Evolutionary conservation across 2,329 filamentous ascomycete genomes (phyloP).

Genomic region (Ilyonectria robusta): DNA sequence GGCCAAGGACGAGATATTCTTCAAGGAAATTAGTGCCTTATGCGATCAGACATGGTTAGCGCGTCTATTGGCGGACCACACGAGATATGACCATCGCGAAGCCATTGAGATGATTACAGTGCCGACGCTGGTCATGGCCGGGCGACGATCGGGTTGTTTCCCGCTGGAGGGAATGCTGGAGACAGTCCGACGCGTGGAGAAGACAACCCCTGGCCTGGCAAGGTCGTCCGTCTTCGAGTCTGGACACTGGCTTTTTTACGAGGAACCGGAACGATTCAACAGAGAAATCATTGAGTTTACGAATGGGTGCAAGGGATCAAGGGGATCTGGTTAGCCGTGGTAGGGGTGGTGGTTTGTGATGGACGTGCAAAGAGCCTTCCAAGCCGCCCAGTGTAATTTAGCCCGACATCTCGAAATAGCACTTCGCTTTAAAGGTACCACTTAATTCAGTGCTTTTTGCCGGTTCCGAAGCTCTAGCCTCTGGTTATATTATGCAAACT

Average conservation of each 20-base stretch:
- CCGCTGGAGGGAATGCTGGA: conserved; percentile 47
- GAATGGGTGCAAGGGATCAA: conserved; percentile 28
- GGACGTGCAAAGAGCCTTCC: neutral
- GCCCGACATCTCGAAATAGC: conserved; percentile 1
- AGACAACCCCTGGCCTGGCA: conserved; percentile 36
- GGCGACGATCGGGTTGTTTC: conserved; percentile 45
- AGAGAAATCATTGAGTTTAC: conserved; percentile 43
- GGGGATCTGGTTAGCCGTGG: neutral
- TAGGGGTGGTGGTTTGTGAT: neutral
- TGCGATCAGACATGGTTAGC: conserved; percentile 47
- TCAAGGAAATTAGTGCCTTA: conserved; percentile 44
- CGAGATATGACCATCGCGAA: conserved; percentile 47
- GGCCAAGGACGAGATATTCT: conserved; percentile 43
- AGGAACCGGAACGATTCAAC: conserved; percentile 46
- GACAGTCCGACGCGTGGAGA: conserved; percentile 43
- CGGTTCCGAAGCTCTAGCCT: conserved; percentile 5
- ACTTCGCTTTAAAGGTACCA: conserved; percentile 4
- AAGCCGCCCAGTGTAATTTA: neutral
- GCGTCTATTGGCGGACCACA: conserved; percentile 46
- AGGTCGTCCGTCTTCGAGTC: conserved; percentile 43
- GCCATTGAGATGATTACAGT: conserved; percentile 44
- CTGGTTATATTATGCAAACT: conserved; percentile 11
- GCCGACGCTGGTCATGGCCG: conserved; percentile 47
- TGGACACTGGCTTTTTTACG: conserved; percentile 48
- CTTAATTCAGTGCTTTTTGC: conserved; percentile 5